Percentiles rank a stretch among this genome's conserved stretches.
phyloP scores from a whole-genome alignment of 225 moss, liverwort and hornwort genomes.

The Thuidium tamariscinum region DNA sequence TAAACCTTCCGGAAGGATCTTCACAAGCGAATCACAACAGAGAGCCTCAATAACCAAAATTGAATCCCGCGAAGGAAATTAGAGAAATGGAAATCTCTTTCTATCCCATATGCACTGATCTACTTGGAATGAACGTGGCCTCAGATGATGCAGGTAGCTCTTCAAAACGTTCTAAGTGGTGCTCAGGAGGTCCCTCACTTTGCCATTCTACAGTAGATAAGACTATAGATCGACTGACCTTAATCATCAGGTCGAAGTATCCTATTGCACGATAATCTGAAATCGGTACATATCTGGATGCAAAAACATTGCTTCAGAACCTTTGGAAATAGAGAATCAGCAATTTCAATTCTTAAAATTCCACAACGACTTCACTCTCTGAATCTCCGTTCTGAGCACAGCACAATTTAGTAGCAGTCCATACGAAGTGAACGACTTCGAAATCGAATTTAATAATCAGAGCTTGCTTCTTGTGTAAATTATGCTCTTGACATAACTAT shows the following conservation, averaged over 20 bases:
- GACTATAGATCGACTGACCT: background rate
- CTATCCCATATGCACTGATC: background rate
- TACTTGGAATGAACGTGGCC: background rate
- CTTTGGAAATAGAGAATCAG: background rate
- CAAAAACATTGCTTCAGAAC: background rate
- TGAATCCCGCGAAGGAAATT: background rate
- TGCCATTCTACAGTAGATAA: background rate
- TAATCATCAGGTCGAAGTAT: slow-evolving; percentile 35
- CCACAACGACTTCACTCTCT: background rate
- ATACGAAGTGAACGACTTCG: background rate
- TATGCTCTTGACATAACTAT: background rate
- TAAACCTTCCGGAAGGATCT: slow-evolving; percentile 39
- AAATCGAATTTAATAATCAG: background rate
- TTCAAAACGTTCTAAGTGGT: background rate
- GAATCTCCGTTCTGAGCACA: background rate
- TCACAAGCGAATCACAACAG: background rate
- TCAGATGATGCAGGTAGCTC: background rate
- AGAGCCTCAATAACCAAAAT: background rate
- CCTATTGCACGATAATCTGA: slow-evolving; percentile 9
- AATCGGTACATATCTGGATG: slow-evolving; percentile 39
- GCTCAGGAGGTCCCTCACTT: background rate
- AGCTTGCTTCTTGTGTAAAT: background rate
- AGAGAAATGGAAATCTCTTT: background rate
- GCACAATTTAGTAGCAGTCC: background rate
- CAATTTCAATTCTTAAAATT: background rate